Percentiles rank a stretch among this genome's conserved stretches.
These are phyloP conservation scores for Penicillium manginii DNA, from an alignment of 495 filamentous ascomycete genomes.

Conservation along the genomic window DNA sequence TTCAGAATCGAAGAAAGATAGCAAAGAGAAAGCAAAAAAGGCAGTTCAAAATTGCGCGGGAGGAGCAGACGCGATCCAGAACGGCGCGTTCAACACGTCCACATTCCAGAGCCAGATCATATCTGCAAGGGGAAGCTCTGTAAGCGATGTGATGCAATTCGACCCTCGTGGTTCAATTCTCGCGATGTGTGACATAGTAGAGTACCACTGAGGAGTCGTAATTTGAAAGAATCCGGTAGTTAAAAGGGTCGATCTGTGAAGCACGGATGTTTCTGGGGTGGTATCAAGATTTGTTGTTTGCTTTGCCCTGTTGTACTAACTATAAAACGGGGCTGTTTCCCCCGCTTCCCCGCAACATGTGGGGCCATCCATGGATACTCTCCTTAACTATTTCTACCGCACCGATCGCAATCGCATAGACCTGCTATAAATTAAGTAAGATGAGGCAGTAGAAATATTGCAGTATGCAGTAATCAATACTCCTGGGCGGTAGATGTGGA, in stretches of 20 bases:
- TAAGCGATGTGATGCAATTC: neutral
- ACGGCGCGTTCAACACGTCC: neutral
- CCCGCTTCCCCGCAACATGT: slow-evolving; percentile 8
- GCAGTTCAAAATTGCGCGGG: neutral
- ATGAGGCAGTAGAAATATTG: too few relatives aligned
- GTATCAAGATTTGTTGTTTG: slow-evolving; percentile 2
- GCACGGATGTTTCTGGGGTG: slow-evolving; percentile 6
- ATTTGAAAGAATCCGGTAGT: neutral
- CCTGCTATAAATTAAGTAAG: too few relatives aligned
- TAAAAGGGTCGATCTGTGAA: slow-evolving; percentile 1
- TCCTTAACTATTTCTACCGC: too few relatives aligned
- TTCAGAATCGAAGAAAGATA: neutral
- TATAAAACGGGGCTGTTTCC: neutral
- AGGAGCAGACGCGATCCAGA: neutral
- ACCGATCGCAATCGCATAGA: too few relatives aligned
- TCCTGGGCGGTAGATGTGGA: too few relatives aligned
- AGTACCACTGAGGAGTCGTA: neutral
- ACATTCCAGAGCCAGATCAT: neutral
- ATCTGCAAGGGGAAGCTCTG: neutral
- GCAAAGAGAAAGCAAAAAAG: neutral
- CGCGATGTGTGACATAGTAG: neutral
- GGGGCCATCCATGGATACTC: too few relatives aligned
- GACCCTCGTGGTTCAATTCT: neutral
- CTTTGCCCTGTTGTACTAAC: neutral
- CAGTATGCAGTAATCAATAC: too few relatives aligned